Evolutionary conservation across 2,329 filamentous ascomycete species (phyloP), one percentile per base, ranked within the genome.

Genomic region (Microcyclospora pomicola): DNA sequence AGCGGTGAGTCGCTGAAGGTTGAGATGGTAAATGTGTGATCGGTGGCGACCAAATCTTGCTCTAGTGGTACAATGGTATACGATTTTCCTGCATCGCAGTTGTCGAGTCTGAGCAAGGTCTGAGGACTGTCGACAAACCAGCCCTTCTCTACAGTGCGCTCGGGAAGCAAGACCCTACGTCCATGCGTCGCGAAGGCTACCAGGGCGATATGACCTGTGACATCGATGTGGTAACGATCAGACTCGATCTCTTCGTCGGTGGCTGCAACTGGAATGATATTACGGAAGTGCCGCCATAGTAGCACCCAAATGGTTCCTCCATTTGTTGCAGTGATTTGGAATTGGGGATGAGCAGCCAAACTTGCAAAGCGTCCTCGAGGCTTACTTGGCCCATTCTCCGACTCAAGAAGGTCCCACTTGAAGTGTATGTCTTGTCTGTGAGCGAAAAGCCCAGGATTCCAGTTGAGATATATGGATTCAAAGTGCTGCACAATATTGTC

Each of bases 111-210:
- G 33, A 92, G 75, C 6, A 98, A 73, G 0, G 83, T 93, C 58
- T 96, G 92, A 1, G 86, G 86, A 2, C 87, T 92, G 59, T 95
- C 88, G 27, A 96, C 85, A 45, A 84, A 94, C n/a, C 84, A 82
- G 0, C 81, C 82, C 28, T 80, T 76, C 49, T 83, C 76, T 0
- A 82, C 58, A 15, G 77, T 73, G 6, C 75, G 75, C 39, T 88
- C 82, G 37, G 75, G 77, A 11, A 91, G 67, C 47, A 84, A 78
- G 0, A 95, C 77, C 35, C 77, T 72, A 28, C 75, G 68, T 2
- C 88, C 87, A 30, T 69, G 56, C 24, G 75, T 74, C 13, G 80
- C 70, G 55, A 88, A 95, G 1, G 91, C 69, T 42, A 85, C 85
- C 16, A 98, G 71, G 49, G 82, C 84, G 61, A 94, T 94, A 59